Conservation (phyloP, 352 stramenopile genomes). For the Aphanomyces euteiches region DNA sequence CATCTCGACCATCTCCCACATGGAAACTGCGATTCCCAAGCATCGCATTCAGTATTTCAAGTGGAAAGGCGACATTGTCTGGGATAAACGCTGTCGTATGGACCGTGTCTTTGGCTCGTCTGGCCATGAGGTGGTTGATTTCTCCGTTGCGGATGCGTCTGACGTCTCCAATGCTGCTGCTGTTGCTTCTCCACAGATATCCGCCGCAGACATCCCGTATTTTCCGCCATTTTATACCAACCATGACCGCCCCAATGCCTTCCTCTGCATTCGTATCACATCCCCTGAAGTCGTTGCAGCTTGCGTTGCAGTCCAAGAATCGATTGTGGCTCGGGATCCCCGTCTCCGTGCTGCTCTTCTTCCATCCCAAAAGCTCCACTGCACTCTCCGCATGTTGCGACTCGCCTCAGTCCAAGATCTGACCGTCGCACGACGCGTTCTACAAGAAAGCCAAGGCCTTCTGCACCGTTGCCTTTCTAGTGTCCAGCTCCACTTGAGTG, state of each 20-base stretch:
- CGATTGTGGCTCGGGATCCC: not conserved
- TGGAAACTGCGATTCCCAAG: slow-evolving; percentile 27
- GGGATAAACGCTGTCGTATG: slow-evolving; percentile 28
- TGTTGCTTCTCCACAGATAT: not conserved
- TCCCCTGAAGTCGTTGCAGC: slow-evolving; percentile 8
- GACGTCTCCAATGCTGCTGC: not conserved
- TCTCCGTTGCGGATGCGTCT: not conserved
- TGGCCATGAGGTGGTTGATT: not conserved
- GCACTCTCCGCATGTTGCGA: slow-evolving; percentile 19
- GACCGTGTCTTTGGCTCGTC: slow-evolving; percentile 32
- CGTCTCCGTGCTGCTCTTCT: slow-evolving; percentile 5
- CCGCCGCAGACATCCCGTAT: not conserved
- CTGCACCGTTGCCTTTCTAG: not conserved
- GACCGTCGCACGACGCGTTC: not conserved
- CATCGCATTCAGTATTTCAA: slow-evolving; percentile 33
- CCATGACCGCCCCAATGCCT: slow-evolving; percentile 26
- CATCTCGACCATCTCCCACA: slow-evolving; percentile 22
- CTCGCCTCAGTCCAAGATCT: slow-evolving; percentile 3
- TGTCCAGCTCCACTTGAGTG: not conserved
- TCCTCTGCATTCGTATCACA: slow-evolving; percentile 25
- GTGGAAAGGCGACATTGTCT: slow-evolving; percentile 29
- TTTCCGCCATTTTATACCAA: slow-evolving; percentile 26
- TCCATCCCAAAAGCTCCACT: not conserved
- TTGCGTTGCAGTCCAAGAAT: not conserved
- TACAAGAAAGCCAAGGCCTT: slow-evolving; percentile 11